These are phyloP conservation scores for Trematosphaeria pertusa DNA, from an alignment of 2,329 filamentous ascomycete genomes.

Conservation along the genomic window DNA sequence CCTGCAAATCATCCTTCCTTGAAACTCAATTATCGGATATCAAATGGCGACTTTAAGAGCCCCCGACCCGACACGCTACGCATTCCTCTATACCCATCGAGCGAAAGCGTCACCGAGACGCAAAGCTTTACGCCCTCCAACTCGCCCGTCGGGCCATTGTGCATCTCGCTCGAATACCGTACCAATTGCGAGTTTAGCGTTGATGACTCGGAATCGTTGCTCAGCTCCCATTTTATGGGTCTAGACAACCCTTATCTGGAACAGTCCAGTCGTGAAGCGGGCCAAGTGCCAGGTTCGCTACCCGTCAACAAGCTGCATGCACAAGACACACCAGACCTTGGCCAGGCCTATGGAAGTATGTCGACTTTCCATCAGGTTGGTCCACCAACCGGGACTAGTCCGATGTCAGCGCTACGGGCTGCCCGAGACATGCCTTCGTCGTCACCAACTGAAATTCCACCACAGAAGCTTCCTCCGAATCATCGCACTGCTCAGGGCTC, in stretches of 20 bases:
- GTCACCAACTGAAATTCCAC: constrained; percentile 59
- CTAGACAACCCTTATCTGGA: constrained; percentile 87
- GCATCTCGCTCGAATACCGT: constrained; percentile 82
- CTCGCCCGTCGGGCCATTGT: constrained; percentile 84
- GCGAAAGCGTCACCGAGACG: constrained; percentile 66
- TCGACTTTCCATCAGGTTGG: constrained; percentile 87
- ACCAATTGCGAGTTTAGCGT: constrained; percentile 89
- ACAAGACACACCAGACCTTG: constrained; percentile 63
- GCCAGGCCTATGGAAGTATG: constrained; percentile 86
- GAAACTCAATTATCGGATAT: constrained; percentile 80
- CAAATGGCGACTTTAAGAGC: constrained; percentile 63
- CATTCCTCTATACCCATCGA: constrained; percentile 69
- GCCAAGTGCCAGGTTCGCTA: constrained; percentile 74
- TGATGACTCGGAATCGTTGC: constrained; percentile 86
- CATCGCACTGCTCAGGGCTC: constrained; percentile 54
- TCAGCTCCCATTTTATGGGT: constrained; percentile 93
- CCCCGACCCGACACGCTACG: constrained; percentile 72
- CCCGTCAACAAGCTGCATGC: constrained; percentile 65
- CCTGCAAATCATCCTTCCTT: constrained; percentile 68
- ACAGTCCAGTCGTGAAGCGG: constrained; percentile 65
- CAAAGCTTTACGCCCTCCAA: constrained; percentile 85
- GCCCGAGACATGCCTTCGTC: constrained; percentile 63
- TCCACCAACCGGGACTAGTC: constrained; percentile 78
- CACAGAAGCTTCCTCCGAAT: constrained; percentile 57
- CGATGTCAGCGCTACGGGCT: constrained; percentile 80